Evolutionary conservation across 129 eudicot genomes (phyloP), one percentile per base, ranked within the genome.

Genomic region (Calendula officinalis): DNA sequence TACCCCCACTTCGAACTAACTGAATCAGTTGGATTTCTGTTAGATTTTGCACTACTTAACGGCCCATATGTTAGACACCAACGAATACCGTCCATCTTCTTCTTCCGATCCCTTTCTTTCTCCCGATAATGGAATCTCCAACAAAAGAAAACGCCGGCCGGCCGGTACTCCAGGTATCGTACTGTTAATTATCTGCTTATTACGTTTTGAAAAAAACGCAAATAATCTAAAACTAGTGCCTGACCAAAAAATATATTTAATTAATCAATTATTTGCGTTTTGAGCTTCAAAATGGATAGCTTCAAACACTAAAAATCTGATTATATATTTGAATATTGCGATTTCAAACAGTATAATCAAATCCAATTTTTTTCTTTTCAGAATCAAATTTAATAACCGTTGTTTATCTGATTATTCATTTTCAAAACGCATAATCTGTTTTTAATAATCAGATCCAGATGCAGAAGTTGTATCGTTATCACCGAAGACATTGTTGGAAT

Each of bases 381-480:
- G 30, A 22, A 22, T 22, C 30, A 22, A 1, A 2, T 22, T 22
- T 22, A 0, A 2, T 22, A 22, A 22, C 30, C 30, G 30, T 2
- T 22, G 30, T 0, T 22, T 22, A 22, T 22, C 30, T 22, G 30
- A 22, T 22, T 22, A 22, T 22, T 22, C 1, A 22, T 22, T 22
- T 22, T 22, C 30, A 22, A 22, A 22, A 22, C 30, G 30, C 30
- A n/a, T n/a, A n/a, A n/a, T n/a, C n/a, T n/a, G n/a, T n/a, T n/a
- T 51, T 35, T 33, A 30, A 52, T 43, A 5, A 35, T 7, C 17
- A 5, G 95, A 87, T 87, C 95, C 95, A 15, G 95, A 87, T 72
- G 95, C 95, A 11, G 90, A 87, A 39, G 95, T 87, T n/a, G 95
- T 87, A 22, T 83, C 89, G 13, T 79, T 87, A 17, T 80, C 95